phyloP scores from a whole-genome alignment of 495 filamentous ascomycete species.

The Xylaria castorea region DNA sequence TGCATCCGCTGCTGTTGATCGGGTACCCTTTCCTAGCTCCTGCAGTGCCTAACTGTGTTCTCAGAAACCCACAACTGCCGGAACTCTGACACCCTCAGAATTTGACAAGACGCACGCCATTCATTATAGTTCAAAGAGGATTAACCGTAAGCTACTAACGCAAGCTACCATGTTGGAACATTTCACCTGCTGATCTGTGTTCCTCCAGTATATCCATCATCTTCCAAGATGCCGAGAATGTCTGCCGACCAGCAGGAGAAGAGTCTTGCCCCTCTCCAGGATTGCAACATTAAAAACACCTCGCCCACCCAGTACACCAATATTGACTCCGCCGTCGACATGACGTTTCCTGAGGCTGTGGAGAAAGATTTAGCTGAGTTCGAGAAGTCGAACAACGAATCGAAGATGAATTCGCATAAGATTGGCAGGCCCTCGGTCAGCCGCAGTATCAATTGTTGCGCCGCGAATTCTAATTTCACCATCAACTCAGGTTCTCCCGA shows the following conservation, averaged over 20 bases:
- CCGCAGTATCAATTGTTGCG: background rate
- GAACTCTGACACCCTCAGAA: background rate
- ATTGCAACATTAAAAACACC: too few species aligned
- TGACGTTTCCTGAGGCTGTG: constrained; percentile 17
- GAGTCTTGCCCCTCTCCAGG: background rate
- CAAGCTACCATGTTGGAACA: background rate
- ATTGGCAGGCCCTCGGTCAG: background rate
- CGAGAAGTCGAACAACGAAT: background rate
- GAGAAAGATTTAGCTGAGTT: background rate
- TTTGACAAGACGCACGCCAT: background rate
- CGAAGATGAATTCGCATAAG: background rate
- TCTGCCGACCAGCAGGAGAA: background rate
- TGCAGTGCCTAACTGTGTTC: background rate
- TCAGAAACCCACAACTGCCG: background rate
- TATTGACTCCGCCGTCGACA: constrained; percentile 16
- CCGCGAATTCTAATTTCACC: background rate
- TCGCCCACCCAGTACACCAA: background rate
- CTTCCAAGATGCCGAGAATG: background rate
- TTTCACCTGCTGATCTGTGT: background rate
- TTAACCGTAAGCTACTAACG: background rate
- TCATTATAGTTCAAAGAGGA: background rate
- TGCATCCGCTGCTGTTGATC: background rate
- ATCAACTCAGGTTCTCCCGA: background rate
- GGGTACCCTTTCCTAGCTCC: background rate
- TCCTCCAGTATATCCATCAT: background rate